phyloP scores from a whole-genome alignment of 495 filamentous ascomycete species.

The Lasiosphaeria hispida region DNA sequence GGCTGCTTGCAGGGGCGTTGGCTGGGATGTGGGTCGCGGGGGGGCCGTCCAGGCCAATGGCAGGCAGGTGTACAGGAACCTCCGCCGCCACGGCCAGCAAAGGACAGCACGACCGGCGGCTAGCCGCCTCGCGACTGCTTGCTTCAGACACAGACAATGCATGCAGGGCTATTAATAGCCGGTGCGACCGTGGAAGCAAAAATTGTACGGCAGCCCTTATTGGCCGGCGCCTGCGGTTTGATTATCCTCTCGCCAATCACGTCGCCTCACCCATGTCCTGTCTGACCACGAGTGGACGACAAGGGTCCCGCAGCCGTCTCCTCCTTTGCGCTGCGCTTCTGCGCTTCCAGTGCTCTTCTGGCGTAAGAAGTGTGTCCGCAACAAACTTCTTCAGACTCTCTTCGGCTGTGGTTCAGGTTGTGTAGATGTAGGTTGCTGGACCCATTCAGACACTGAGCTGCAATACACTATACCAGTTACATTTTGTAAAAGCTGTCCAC shows the following conservation, averaged over 20 bases:
- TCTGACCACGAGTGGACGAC: constrained; percentile 10
- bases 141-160: constrained; percentile 25
- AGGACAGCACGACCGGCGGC: constrained; percentile 21
- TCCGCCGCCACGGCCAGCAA: constrained; percentile 12
- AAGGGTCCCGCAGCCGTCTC: constrained; percentile 3
- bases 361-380: too few relatives aligned
- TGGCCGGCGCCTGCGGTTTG: constrained; percentile 14
- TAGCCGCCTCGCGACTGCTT: constrained; percentile 29
- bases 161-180: constrained; percentile 32
- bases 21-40: constrained; percentile 24
- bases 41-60: constrained; percentile 21
- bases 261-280: not conserved
- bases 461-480: too few relatives aligned
- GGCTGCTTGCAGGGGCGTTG: constrained; percentile 27
- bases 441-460: too few relatives aligned
- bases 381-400: too few relatives aligned
- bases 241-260: constrained; percentile 16
- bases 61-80: not conserved
- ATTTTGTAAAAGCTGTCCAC: too few relatives aligned
- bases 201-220: constrained; percentile 25
- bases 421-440: too few relatives aligned
- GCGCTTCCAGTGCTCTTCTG: not conserved
- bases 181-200: constrained; percentile 26
- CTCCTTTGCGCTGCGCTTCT: not conserved
- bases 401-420: too few relatives aligned